phyloP scores from a whole-genome alignment of 2,329 filamentous ascomycete genomes.

The Diaporthe sp. region DNA sequence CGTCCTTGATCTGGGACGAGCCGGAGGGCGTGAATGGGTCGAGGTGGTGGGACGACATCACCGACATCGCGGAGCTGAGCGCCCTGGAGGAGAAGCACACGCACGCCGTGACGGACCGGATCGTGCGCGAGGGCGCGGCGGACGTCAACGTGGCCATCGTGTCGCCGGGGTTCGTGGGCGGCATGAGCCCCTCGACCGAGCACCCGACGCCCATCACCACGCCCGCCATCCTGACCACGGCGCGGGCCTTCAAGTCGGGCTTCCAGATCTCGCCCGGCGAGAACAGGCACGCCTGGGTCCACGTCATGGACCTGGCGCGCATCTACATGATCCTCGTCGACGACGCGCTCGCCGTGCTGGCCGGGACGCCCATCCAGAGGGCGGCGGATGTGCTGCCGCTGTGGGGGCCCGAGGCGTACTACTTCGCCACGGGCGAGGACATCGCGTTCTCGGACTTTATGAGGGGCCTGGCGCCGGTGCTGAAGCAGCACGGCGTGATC shows the following conservation, averaged over 20 bases:
- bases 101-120: slow-evolving; percentile 43
- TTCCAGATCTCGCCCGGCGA: slow-evolving; percentile 43
- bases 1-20: slow-evolving; percentile 43
- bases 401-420: slow-evolving; percentile 44
- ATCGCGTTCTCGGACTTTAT: slow-evolving; percentile 41
- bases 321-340: slow-evolving; percentile 42
- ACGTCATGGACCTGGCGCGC: slow-evolving; percentile 42
- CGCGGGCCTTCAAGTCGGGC: slow-evolving; percentile 41
- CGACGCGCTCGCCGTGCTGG: slow-evolving; percentile 40
- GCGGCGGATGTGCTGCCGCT: slow-evolving; percentile 3
- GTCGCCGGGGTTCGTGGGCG: slow-evolving; percentile 36
- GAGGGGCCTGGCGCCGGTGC: slow-evolving; percentile 34
- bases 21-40: slow-evolving; percentile 35
- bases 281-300: slow-evolving; percentile 41
- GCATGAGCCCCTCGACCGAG: slow-evolving; percentile 39
- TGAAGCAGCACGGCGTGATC: slow-evolving; percentile 41
- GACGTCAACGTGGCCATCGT: slow-evolving; percentile 44
- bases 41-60: slow-evolving; percentile 44
- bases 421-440: slow-evolving; percentile 42
- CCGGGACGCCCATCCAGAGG: slow-evolving; percentile 34
- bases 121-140: slow-evolving; percentile 38
- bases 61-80: slow-evolving; percentile 39
- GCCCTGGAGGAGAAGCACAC: slow-evolving; percentile 39
- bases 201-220: slow-evolving; percentile 38
- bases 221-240: slow-evolving; percentile 40